A percentile compares a stretch with the other conserved stretches of the same genome.
These are phyloP conservation scores for Cladophialophora immunda DNA, from an alignment of 2,329 filamentous ascomycete species.

Conservation along the genomic window DNA sequence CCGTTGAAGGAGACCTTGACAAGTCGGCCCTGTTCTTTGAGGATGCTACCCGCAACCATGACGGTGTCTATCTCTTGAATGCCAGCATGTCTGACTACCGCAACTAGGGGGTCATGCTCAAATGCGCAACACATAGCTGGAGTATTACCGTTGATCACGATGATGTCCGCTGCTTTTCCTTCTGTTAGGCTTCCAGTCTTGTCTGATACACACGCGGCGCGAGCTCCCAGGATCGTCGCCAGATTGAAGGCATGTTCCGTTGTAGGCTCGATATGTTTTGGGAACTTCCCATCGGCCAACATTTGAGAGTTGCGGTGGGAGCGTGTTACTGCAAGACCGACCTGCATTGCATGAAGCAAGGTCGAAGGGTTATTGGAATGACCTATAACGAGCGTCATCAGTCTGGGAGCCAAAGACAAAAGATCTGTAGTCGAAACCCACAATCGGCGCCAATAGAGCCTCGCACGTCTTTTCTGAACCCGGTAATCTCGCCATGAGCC, in stretches of 20 bases:
- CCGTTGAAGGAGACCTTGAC: slow-evolving; percentile 11
- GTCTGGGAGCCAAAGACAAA: neutral
- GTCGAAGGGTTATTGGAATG: slow-evolving; percentile 9
- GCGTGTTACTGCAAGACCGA: slow-evolving; percentile 11
- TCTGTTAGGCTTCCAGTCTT: slow-evolving; percentile 11
- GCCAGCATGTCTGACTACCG: slow-evolving; percentile 17
- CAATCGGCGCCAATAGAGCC: slow-evolving; percentile 13
- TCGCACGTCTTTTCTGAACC: slow-evolving; percentile 7
- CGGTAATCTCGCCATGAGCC: slow-evolving; percentile 16
- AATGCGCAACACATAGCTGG: slow-evolving; percentile 19
- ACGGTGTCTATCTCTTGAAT: slow-evolving; percentile 12
- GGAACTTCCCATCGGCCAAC: slow-evolving; percentile 11
- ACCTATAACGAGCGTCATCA: neutral
- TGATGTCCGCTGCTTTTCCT: slow-evolving; percentile 8
- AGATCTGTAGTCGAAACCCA: neutral
- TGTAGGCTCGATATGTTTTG: slow-evolving; percentile 2
- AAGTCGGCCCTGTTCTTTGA: slow-evolving; percentile 13
- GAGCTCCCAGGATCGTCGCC: slow-evolving; percentile 14
- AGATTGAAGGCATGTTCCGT: slow-evolving; percentile 16
- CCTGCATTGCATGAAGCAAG: slow-evolving; percentile 16
- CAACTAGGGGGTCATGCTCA: slow-evolving; percentile 15
- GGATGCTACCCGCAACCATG: slow-evolving; percentile 10
- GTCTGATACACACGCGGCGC: slow-evolving; percentile 3
- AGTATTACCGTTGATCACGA: slow-evolving; percentile 6
- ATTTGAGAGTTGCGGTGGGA: slow-evolving; percentile 15